Base-by-base conservation (phyloP, 2,329 filamentous ascomycete genomes). In the Neoarthrinium moseri region DNA sequence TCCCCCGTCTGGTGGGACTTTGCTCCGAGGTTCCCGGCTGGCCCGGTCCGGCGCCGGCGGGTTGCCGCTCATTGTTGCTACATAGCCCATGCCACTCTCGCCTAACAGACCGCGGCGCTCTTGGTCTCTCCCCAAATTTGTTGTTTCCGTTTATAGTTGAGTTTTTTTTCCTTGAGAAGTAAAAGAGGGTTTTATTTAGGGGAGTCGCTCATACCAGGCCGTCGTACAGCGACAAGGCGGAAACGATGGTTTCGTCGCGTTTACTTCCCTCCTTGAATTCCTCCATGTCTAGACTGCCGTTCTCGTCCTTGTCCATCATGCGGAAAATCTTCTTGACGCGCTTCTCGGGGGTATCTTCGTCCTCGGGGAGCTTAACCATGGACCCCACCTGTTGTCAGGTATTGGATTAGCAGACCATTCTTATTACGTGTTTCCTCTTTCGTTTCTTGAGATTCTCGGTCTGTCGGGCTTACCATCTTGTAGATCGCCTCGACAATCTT, bases 301-400 rank as follows among this genome's bases (percentile, higher is more conserved):
- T 97, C 74, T 97, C 92, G 67, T 99, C 94, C 80, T 99, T 99
- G 77, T 99, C 94, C 94, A 99, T 99, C 94, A 97, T 97, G 62
- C 87, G 81, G 78, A 99, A 99, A 69, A 99, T 97, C 78, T 99
- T 99, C 70, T 80, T 84, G 52, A 99, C 94, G 54, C 94, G 87
- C 77, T 99, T 99, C 78, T 97, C 92, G 15, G 94, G 94, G 47
- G 94, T 99, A 72, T 99, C 92, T 75, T 99, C 94, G 72, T 99
- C 94, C 69, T 96, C 91, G 43, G 94, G 94, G 35, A 99, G 80
- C 71, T 97, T 97, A 60, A 99, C 94, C 94, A 99, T 99, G 43
- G 91, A 96, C 55, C 94, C 94, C 61, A 96, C 91, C 91, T 96
- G 56, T 23, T 43, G 27, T 36, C 4, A 13, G 13, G 20, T 27